Evolutionary conservation across 1,139 yeast species (phyloP), one percentile per base, ranked within the genome.

Genomic region (Pichiaceae sp.): DNA sequence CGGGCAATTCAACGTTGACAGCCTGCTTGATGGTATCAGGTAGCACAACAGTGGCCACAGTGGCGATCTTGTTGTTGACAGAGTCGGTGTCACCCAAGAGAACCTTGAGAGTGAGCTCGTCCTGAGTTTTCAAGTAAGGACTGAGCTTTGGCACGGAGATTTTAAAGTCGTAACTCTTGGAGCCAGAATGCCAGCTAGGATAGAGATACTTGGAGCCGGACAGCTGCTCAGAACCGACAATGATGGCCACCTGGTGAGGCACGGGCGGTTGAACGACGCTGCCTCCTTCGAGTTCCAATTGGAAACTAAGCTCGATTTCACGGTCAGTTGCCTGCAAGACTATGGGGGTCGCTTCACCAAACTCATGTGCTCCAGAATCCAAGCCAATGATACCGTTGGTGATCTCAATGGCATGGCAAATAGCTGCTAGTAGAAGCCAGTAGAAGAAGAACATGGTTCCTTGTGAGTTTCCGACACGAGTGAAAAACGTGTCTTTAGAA

Each of bases 1-100:
- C 45, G n/a, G 68, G 59, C 40, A 59, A 52, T 9, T 43, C 48
- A 42, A 64, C 54, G 7, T 36, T 33, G 7, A 36, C 39, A 4
- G 43, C 39, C 4, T 33, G 26, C 20, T 31, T 39, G n/a, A 53
- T 37, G 25, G 45, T 36, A 7, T 40, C 35, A 5, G 52, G 36
- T n/a, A 54, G 52, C 8, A 24, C 31, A 2, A 57, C 30, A 8
- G 38, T 33, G n/a, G 49, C 55, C n/a, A 50, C 42, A 15, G 36
- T 36, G 2, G 38, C 21, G 3, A 47, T 25, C 12, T 37, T 17
- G 33, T 54, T 54, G n/a, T 32, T 21, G 6, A 31, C 5, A 11
- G 35, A 37, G 17, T 42, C 38, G 9, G 43, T 16, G 38, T 56
- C 61, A 28, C 60, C 61, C 15, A 47, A 41, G 8, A 57, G 39